Conservation (phyloP, 2,329 filamentous ascomycete genomes). For the Exophiala spinifera region DNA sequence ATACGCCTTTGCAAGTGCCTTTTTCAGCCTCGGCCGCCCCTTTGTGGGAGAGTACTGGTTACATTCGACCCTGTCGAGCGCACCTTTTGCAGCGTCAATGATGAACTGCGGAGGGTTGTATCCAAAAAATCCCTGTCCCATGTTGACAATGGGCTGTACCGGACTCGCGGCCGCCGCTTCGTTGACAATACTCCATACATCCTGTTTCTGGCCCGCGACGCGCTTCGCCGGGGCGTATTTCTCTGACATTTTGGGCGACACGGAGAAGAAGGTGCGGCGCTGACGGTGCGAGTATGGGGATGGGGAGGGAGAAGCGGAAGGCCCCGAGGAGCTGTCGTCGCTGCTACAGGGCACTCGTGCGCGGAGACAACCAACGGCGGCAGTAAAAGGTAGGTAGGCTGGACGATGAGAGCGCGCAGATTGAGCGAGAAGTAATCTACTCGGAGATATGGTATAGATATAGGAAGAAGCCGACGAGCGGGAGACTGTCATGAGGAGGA, state of each 20-base stretch:
- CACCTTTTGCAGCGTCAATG: conserved; percentile 83
- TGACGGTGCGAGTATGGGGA: background rate
- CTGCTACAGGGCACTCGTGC: too few relatives aligned
- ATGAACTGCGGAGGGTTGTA: conserved; percentile 94
- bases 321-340: too few relatives aligned
- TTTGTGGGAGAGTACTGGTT: conserved; percentile 95
- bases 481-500: background rate
- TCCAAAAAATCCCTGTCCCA: conserved; percentile 67
- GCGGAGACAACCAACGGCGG: background rate
- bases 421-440: background rate
- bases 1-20: conserved; percentile 91
- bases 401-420: background rate
- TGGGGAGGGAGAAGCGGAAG: too few relatives aligned
- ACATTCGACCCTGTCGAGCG: conserved; percentile 87
- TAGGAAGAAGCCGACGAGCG: background rate
- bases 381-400: too few relatives aligned
- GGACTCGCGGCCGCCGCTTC: conserved; percentile 63
- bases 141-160: conserved; percentile 62
- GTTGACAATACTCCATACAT: conserved; percentile 63
- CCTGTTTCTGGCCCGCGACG: conserved; percentile 50
- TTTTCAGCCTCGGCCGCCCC: conserved; percentile 83
- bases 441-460: too few relatives aligned
- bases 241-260: conserved; percentile 16
- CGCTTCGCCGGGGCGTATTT: conserved; percentile 46
- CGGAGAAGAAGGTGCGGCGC: conserved; percentile 14